Conservation (phyloP, 495 filamentous ascomycete genomes). For the Talaromyces borbonicus region DNA sequence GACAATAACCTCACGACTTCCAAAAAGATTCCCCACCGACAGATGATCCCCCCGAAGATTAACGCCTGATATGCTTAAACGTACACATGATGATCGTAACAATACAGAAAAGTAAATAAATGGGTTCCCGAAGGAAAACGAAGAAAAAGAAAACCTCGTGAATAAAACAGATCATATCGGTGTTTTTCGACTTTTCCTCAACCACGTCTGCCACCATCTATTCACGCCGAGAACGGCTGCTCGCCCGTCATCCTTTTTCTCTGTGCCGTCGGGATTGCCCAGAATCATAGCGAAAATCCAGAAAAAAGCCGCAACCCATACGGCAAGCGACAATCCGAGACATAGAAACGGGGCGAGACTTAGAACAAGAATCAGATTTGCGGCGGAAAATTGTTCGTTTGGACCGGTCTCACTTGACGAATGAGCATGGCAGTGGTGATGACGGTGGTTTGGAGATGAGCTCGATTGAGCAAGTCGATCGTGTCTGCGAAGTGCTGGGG, state of each 20-base stretch:
- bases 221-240: slow-evolving; percentile 50
- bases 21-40: no score
- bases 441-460: slow-evolving; percentile 23
- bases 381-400: slow-evolving; percentile 22
- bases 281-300: slow-evolving; percentile 54
- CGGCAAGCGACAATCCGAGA: slow-evolving; percentile 40
- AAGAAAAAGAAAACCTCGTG: slow-evolving; percentile 14
- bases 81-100: no score
- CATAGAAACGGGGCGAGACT: slow-evolving; percentile 45
- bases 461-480: slow-evolving; percentile 31
- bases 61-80: no score
- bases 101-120: background rate
- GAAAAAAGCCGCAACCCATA: slow-evolving; percentile 53
- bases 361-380: slow-evolving; percentile 38
- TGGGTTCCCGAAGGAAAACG: slow-evolving; percentile 5
- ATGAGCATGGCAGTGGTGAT: slow-evolving; percentile 17
- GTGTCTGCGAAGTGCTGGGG: slow-evolving; percentile 34
- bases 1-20: no score
- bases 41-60: no score
- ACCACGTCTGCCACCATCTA: slow-evolving; percentile 53
- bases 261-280: slow-evolving; percentile 54
- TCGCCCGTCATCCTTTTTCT: slow-evolving; percentile 51
- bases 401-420: slow-evolving; percentile 11
- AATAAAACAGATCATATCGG: background rate
- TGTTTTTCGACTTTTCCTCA: slow-evolving; percentile 29